These are phyloP conservation scores for Ilex aquifolium DNA, from an alignment of 257 asterid species.

Conservation along the genomic window DNA sequence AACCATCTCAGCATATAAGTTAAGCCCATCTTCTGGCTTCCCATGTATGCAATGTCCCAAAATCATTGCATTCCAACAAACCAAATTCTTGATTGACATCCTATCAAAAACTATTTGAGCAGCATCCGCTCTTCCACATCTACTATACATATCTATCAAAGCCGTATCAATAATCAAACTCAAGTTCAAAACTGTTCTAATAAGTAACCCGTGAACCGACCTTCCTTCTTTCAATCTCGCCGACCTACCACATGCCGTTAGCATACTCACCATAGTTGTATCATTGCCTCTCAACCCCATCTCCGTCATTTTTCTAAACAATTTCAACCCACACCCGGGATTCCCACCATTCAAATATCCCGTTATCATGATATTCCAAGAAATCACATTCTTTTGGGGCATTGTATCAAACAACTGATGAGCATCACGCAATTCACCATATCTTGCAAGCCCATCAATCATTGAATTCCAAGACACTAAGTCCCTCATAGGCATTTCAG, in stretches of 20 bases:
- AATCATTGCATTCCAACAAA: conserved; percentile 64
- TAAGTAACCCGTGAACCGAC: conserved; percentile 54
- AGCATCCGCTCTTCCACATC: conserved; percentile 49
- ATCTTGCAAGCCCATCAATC: conserved; percentile 37
- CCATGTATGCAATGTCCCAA: conserved; percentile 64
- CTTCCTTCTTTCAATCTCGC: conserved; percentile 64
- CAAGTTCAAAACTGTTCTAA: conserved; percentile 24
- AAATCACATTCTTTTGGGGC: conserved; percentile 45
- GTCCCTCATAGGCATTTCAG: conserved; percentile 45
- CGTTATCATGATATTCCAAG: conserved; percentile 58
- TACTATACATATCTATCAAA: conserved; percentile 58
- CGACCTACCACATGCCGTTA: conserved; percentile 73
- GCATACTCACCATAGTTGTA: conserved; percentile 40
- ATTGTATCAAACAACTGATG: conserved; percentile 55
- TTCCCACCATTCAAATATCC: conserved; percentile 52
- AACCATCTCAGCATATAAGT: conserved; percentile 37
- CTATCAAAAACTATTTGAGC: conserved; percentile 43
- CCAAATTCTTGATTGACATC: conserved; percentile 41
- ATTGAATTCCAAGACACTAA: conserved; percentile 59
- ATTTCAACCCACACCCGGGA: conserved; percentile 53
- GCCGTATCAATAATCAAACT: conserved; percentile 48
- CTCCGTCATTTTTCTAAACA: conserved; percentile 53
- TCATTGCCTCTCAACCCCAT: conserved; percentile 28
- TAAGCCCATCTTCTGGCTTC: conserved; percentile 43
- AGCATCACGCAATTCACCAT: conserved; percentile 47